phyloP scores from a whole-genome alignment of 371 early-diverging fungal species.

The Entomophthora muscae region DNA sequence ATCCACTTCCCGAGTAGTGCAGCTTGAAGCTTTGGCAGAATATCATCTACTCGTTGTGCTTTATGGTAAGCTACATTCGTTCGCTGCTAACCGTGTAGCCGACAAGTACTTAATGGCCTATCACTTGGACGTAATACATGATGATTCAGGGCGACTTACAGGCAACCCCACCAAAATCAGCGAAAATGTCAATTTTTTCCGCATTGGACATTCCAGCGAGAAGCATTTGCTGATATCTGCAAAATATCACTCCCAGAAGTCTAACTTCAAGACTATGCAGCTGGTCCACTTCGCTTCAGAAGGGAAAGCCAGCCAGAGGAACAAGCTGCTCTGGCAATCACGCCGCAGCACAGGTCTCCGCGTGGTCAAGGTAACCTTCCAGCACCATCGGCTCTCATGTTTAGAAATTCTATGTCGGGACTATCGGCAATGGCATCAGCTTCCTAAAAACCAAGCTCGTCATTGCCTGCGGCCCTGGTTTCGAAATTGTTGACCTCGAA shows the following conservation, averaged over 20 bases:
- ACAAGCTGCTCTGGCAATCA: conserved; percentile 5
- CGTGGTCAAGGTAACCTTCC: not conserved
- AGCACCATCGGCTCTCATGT: not conserved
- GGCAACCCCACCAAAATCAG: conserved; percentile 41
- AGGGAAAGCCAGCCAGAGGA: not conserved
- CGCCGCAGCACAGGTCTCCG: not conserved
- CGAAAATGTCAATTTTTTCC: conserved; percentile 63
- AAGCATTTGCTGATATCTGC: not conserved
- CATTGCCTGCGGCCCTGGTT: conserved; percentile 74
- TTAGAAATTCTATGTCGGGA: conserved; percentile 76
- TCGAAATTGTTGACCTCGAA: conserved; percentile 77
- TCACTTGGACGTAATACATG: conserved; percentile 42
- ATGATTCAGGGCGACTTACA: conserved; percentile 17
- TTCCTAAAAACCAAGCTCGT: conserved; percentile 62
- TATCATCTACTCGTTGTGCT: conserved; percentile 54
- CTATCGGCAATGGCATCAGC: conserved; percentile 57
- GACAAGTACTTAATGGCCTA: conserved; percentile 17
- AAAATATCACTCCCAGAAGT: not conserved
- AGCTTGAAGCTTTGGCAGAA: conserved; percentile 63
- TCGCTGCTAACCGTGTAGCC: too few species aligned
- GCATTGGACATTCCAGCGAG: conserved; percentile 49
- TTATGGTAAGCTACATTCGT: too few species aligned
- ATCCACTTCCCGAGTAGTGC: conserved; percentile 56
- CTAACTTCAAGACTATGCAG: conserved; percentile 6
- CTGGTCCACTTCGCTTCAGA: not conserved